Evolutionary conservation across 179 eudicot genomes (phyloP).

Genomic region (Amaranthus tricolor): DNA sequence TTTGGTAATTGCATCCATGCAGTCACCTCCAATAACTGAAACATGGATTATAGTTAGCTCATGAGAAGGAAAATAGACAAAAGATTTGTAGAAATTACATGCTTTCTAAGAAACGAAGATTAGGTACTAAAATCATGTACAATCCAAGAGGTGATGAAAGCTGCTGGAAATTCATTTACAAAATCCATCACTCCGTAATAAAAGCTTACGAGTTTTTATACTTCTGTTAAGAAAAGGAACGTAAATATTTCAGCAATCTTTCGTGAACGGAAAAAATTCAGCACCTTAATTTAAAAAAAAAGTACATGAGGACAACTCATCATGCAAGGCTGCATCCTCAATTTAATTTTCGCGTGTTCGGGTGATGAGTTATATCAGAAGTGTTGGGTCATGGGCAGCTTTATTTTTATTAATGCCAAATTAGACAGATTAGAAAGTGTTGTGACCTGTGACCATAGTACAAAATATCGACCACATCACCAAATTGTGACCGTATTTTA

Average conservation of each 20-base stretch:
- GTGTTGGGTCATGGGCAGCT: neutral
- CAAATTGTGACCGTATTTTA: too few species aligned
- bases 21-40: slow-evolving; percentile 62
- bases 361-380: neutral
- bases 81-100: neutral
- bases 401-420: neutral
- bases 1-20: slow-evolving; percentile 44
- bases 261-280: neutral
- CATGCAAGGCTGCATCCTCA: neutral
- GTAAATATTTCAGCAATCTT: neutral
- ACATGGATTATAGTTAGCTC: neutral
- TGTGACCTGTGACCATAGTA: neutral
- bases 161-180: neutral
- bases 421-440: neutral
- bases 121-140: neutral
- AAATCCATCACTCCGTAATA: neutral
- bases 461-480: too few species aligned
- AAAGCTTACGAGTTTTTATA: neutral
- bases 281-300: neutral
- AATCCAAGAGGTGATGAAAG: neutral
- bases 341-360: neutral
- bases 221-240: neutral
- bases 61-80: slow-evolving; percentile 7
- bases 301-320: neutral
- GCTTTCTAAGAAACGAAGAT: neutral